phyloP scores from a whole-genome alignment of 805 yeast species.

The Maudiozyma bulderi region DNA sequence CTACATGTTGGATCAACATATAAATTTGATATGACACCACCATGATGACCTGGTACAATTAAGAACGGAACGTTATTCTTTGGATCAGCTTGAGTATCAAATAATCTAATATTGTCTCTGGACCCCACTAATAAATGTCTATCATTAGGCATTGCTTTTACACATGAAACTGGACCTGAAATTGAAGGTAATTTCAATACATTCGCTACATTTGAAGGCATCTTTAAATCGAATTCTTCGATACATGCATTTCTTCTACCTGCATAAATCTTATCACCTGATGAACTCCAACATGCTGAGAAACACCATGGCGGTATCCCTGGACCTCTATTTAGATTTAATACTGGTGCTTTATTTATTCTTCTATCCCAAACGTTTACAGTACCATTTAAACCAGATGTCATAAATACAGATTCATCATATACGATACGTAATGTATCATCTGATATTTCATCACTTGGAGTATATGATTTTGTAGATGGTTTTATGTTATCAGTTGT shows the following conservation, averaged over 20 bases:
- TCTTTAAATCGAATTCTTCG: constrained; percentile 61
- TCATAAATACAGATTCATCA: constrained; percentile 51
- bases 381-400: constrained; percentile 78
- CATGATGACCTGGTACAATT: constrained; percentile 94
- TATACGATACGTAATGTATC: constrained; percentile 18
- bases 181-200: constrained; percentile 69
- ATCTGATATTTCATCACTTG: constrained; percentile 18
- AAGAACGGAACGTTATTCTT: constrained; percentile 53
- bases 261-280: constrained; percentile 68
- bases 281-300: constrained; percentile 77
- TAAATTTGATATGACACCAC: constrained; percentile 73
- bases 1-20: constrained; percentile 80
- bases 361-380: constrained; percentile 79
- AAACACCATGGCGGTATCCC: constrained; percentile 91
- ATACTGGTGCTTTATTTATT: constrained; percentile 30
- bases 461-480: neutral
- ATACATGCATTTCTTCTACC: constrained; percentile 87
- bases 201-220: constrained; percentile 47
- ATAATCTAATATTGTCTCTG: constrained; percentile 77
- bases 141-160: constrained; percentile 70
- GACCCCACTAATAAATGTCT: constrained; percentile 81
- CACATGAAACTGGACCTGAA: constrained; percentile 83
- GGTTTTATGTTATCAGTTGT: neutral
- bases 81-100: constrained; percentile 44
- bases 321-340: constrained; percentile 44